Conservation (phyloP, 1,139 yeast genomes). For the Sugiyamaella castrensis region DNA sequence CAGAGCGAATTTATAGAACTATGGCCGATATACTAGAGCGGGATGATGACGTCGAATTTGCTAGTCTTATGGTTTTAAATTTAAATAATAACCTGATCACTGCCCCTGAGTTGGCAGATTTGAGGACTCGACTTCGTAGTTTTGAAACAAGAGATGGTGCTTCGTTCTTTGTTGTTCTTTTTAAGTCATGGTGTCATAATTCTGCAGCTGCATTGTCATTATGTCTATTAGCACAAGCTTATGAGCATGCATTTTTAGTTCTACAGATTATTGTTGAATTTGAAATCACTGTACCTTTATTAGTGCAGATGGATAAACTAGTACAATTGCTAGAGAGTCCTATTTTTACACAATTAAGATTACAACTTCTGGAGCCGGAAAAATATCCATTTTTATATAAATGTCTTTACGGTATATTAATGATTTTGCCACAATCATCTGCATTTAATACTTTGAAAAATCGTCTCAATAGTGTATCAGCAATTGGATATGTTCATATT, state of each 20-base stretch:
- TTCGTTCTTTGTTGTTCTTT: conserved; percentile 69
- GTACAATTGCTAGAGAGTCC: conserved; percentile 86
- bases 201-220: conserved; percentile 85
- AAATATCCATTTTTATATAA: conserved; percentile 79
- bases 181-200: conserved; percentile 90
- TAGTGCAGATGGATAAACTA: conserved; percentile 75
- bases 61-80: conserved; percentile 79
- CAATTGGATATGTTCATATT: conserved; percentile 39
- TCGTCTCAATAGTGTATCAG: conserved; percentile 59
- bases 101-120: conserved; percentile 70
- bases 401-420: conserved; percentile 84
- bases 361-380: conserved; percentile 85
- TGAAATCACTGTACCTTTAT: conserved; percentile 67
- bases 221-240: conserved; percentile 83
- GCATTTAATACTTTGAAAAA: conserved; percentile 81
- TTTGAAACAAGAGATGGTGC: conserved; percentile 58
- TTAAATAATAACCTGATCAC: conserved; percentile 85
- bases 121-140: conserved; percentile 65
- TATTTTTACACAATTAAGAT: conserved; percentile 79
- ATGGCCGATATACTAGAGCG: conserved; percentile 71
- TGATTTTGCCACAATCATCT: conserved; percentile 95
- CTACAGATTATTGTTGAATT: conserved; percentile 71
- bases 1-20: conserved; percentile 80
- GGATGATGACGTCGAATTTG: conserved; percentile 64
- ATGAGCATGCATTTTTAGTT: conserved; percentile 80